Base-by-base conservation (phyloP, 805 yeast species). In the Metschnikowia proteae region DNA sequence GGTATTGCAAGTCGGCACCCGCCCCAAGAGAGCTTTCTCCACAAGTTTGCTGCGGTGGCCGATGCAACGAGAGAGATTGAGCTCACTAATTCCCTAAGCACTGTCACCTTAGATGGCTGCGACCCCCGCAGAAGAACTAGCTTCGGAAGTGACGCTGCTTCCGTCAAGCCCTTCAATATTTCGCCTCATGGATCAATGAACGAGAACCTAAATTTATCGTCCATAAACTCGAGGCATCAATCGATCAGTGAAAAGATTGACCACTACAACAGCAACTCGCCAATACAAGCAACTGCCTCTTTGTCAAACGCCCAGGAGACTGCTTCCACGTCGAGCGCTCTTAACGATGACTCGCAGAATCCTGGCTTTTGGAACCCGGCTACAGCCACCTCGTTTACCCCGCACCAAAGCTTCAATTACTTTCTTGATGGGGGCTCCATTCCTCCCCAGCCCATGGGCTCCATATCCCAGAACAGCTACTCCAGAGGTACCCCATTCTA, bases 1-100 rank as follows among this genome's bases (percentile, higher is more conserved):
- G 82, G 81, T 6, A 73, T 74, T 37, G 74, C 78, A 32, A 69
- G 64, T 48, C 65, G 77, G 50, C 78, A 73, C 43, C 77, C 76
- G 1, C 75, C 74, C 28, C 73, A 67, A 47, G 76, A 70, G 17
- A 70, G 79, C 43, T 83, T 83, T 58, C 66, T 83, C 52, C 83
- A 80, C 53, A 82, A 82, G 64, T 83, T 83, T 58, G 71, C 84
- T 5, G 70, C 81, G 2, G 84, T 83, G 13, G 84, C 86, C 5
- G 88, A 83, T 48, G 84, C 85, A 42, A 83, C 89, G 0, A 71
- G 85, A 57, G 89, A 83, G 55, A 71, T 82, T 39, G 88, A 83
- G 56, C 56, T 75, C 10, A 60, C 76, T 22, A 69, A 70, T 45
- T 76, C 74, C 9, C 59, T 79, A 46, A 73, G 75, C n/a, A 62